Base-by-base conservation (phyloP, 2,329 filamentous ascomycete species). In the Hypomyces rosellus region DNA sequence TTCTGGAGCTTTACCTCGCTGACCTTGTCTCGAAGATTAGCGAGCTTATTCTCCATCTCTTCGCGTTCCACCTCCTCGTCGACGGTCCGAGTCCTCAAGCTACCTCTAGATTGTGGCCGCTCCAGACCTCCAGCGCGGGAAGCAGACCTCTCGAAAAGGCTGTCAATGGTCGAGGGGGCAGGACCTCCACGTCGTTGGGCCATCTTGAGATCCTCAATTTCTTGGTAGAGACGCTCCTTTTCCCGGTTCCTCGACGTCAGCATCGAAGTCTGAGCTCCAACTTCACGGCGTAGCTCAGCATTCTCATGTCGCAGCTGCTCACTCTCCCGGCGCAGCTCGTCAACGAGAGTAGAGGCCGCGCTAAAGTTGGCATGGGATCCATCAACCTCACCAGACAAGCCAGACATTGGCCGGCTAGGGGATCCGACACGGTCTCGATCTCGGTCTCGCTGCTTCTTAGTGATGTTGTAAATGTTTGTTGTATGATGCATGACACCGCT, bases 181-280 rank as follows among this genome's bases (percentile, higher is more conserved):
- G 74, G 62, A 58, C 78, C 86, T 30, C 81, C 82, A 55, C 89
- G 84, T 49, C 90, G 84, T 57, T 90, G 85, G 2, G 87, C 83
- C 60, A 97, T 82, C 70, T 97, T 99, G 55, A 99, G 76, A 54
- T 96, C 91, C 69, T 99, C 93, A 55, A 97, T 97, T 65, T 99
- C 92, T 64, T 96, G 89, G 66, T 97, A 95, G 8, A 99, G 76
- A 5, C 90, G 83, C 65, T 97, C 91, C 64, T 96, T 95, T 65
- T 99, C 93, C 22, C 90, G 86, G 63, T 96, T 96, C 20, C 93
- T 81, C 34, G 93, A 97, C 1, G 92, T 96, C 34, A 99, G 78
- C 89, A 99, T 97, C 0, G 91, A 96, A 1, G 91, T 95, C 66
- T 99, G 93, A 3, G 93, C 93, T 54, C 91, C 89, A 30, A 97